Percentiles rank a stretch among this genome's conserved stretches.
phyloP scores from a whole-genome alignment of 768 basidiomycete genomes.

The Xanthoconium stramineum region DNA sequence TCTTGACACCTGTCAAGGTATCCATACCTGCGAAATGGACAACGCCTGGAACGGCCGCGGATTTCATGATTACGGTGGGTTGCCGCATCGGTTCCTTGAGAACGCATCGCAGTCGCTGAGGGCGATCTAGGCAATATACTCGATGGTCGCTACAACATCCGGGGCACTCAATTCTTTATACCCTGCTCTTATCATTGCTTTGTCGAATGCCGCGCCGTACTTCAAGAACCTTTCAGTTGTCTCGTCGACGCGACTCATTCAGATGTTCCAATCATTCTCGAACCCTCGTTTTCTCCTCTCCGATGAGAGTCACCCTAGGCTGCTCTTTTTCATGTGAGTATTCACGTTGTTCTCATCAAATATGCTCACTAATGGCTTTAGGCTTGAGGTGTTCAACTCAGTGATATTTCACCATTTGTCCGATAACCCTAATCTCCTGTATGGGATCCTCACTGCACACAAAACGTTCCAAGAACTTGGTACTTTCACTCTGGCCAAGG shows the following conservation, averaged over 20 bases:
- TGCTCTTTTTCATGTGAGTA: slow-evolving; percentile 86
- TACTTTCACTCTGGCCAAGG: slow-evolving; percentile 85
- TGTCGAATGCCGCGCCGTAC: slow-evolving; percentile 87
- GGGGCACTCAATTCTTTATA: slow-evolving; percentile 81
- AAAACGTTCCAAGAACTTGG: slow-evolving; percentile 87
- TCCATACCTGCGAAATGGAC: slow-evolving; percentile 77
- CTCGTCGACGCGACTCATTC: slow-evolving; percentile 78
- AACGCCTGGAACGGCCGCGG: slow-evolving; percentile 68
- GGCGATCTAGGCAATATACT: slow-evolving; percentile 70
- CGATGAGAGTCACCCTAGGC: slow-evolving; percentile 92
- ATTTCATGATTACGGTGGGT: slow-evolving; percentile 84
- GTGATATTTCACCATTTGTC: slow-evolving; percentile 74
- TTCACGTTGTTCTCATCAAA: background rate
- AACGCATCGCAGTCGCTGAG: slow-evolving; percentile 7
- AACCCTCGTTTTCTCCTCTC: slow-evolving; percentile 85
- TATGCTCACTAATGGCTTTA: slow-evolving; percentile 25
- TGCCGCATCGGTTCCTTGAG: background rate
- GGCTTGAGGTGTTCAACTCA: slow-evolving; percentile 90
- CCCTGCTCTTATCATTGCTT: slow-evolving; percentile 86
- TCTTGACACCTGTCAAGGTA: slow-evolving; percentile 61
- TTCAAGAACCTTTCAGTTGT: slow-evolving; percentile 78
- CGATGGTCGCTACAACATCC: slow-evolving; percentile 85
- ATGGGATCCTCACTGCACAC: slow-evolving; percentile 81
- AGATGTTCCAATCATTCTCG: slow-evolving; percentile 89
- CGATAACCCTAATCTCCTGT: slow-evolving; percentile 85